Base-by-base conservation (phyloP, 202 grass and related monocot genomes). In the Schoenoplectus triqueter region DNA sequence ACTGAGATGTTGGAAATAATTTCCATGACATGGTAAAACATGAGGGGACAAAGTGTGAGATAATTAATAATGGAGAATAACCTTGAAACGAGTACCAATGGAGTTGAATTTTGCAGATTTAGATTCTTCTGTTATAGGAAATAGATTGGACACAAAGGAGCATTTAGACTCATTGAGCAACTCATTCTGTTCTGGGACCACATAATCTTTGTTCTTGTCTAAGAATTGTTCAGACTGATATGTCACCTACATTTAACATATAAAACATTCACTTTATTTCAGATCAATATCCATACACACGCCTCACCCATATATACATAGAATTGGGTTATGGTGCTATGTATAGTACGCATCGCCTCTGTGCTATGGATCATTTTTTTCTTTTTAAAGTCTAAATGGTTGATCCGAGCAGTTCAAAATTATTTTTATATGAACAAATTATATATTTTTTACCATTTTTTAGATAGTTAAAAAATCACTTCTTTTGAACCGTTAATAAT, bases 191-290 rank as follows among this genome's bases (percentile, higher is more conserved):
- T 97, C 95, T 64, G 89, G 89, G 65, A 97, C 92, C 51, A 97
- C 95, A 93, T 94, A 97, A 84, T 94, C 92, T 87, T 91, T 97
- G 75, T 97, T 97, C 88, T 97, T 97, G 82, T 97, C 95, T 85
- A 97, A 84, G 80, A 97, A 97, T 52, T 97, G 88, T 87, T 94
- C 90, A 83, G 95, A 89, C 40, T 97, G 89, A 89, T 97, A 97
- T 61, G 10, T 90, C 82, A 97, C 95, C 95, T 97, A 82, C 9
- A 76, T 40, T 49, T 46, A 79, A 8, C 69, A 88, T 55, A 87
- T 89, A 40, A 63, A 83, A 87, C 80, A 78, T 42, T 8, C 52
- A 44, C 21, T 6, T 41, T 60, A 78, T 78, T 78, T 78, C 31
- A 78, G 54, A 61, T 78, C 22, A 60, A 21, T 60, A 31, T 31